Conservation (phyloP, 1,139 yeast genomes). For the Candida tetrigidarum region DNA sequence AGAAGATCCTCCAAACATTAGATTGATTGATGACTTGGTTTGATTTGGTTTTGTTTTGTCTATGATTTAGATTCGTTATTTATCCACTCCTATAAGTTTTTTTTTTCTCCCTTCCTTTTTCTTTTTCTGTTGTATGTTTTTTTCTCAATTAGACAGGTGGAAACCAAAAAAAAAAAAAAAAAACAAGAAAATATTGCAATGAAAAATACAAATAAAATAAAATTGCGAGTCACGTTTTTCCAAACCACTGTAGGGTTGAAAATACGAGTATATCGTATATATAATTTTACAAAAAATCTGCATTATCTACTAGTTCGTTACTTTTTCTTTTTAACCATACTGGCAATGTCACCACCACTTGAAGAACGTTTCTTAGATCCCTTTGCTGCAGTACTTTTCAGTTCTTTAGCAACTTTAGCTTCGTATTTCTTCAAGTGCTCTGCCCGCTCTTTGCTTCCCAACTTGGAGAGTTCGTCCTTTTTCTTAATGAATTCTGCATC, state of each 20-base stretch:
- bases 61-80: background rate
- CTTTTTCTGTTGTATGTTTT: background rate
- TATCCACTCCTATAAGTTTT: too few relatives aligned
- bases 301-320: too few relatives aligned
- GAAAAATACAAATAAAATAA: too few relatives aligned
- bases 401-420: slow-evolving; percentile 26
- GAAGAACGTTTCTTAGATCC: slow-evolving; percentile 21
- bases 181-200: too few relatives aligned
- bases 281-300: too few relatives aligned
- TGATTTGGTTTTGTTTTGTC: too few relatives aligned
- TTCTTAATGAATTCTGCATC: slow-evolving; percentile 61
- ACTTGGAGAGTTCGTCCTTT: slow-evolving; percentile 49
- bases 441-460: slow-evolving; percentile 63
- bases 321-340: slow-evolving; percentile 19
- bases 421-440: slow-evolving; percentile 50
- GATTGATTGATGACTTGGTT: slow-evolving; percentile 8
- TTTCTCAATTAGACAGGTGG: background rate
- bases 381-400: slow-evolving; percentile 2
- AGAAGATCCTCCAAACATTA: slow-evolving; percentile 50
- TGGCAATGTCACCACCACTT: slow-evolving; percentile 17
- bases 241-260: background rate
- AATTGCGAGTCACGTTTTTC: slow-evolving; percentile 2
- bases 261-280: background rate
- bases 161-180: too few relatives aligned
- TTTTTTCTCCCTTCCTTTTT: background rate